phyloP scores from a whole-genome alignment of 192 early-diverging fungal species.

The Haplosporangium gracile region DNA sequence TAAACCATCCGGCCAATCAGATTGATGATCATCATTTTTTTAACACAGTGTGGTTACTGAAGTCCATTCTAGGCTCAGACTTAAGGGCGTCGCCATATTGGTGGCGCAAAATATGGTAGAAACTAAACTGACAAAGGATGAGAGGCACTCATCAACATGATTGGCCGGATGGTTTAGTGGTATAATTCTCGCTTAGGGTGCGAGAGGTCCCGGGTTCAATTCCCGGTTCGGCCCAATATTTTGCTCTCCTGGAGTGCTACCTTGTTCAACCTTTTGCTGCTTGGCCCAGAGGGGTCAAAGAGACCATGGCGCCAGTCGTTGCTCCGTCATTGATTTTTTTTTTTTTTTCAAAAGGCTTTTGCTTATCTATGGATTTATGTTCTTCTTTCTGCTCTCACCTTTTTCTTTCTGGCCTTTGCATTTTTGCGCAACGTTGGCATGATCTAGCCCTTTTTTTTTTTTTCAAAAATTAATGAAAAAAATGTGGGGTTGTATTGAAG shows the following conservation, averaged over 20 bases:
- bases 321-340: neutral
- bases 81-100: no score
- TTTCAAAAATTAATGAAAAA: neutral
- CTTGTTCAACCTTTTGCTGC: neutral
- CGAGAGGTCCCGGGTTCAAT: conserved; percentile 86
- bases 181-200: conserved; percentile 82
- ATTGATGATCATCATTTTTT: no score
- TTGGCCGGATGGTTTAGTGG: conserved; percentile 66
- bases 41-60: no score
- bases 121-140: no score
- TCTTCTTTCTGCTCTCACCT: no score
- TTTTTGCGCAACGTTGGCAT: neutral
- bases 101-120: no score
- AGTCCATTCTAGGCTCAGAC: no score
- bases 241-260: neutral
- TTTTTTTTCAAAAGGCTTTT: no score
- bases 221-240: conserved; percentile 70
- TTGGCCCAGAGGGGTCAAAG: neutral
- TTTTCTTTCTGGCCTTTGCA: no score
- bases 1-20: conserved; percentile 61
- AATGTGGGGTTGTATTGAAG: neutral
- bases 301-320: no score
- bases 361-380: no score
- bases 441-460: neutral
- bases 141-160: no score